phyloP scores from a whole-genome alignment of 2,329 filamentous ascomycete species.

The Diaporthe eres region DNA sequence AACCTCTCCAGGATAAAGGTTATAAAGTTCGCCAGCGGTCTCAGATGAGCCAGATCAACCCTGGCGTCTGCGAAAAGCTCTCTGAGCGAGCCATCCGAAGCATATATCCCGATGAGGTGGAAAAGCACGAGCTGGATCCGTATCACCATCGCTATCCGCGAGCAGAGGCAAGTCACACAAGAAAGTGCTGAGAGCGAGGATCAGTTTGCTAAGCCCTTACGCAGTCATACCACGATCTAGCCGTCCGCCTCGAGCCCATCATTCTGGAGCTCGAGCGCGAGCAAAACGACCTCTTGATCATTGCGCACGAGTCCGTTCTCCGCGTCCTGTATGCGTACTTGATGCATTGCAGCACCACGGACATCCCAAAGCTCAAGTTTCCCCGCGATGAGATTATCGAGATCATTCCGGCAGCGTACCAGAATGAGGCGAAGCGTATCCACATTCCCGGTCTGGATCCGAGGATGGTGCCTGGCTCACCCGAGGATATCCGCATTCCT shows the following conservation, averaged over 20 bases:
- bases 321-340: conserved; percentile 97
- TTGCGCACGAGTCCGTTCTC: conserved; percentile 97
- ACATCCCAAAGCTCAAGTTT: conserved; percentile 93
- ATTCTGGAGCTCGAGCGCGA: conserved; percentile 97
- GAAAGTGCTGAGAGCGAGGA: not conserved
- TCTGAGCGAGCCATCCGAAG: conserved; percentile 85
- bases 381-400: conserved; percentile 98
- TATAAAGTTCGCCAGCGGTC: conserved; percentile 92
- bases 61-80: conserved; percentile 95
- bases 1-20: conserved; percentile 82
- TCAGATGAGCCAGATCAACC: conserved; percentile 97
- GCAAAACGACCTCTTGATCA: conserved; percentile 97
- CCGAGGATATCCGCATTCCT: conserved; percentile 85
- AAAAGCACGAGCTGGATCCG: conserved; percentile 93
- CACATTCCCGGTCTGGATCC: conserved; percentile 80
- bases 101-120: conserved; percentile 90
- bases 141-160: conserved; percentile 97
- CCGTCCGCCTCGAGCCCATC: conserved; percentile 97
- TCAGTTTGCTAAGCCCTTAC: conserved; percentile 35
- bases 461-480: conserved; percentile 80
- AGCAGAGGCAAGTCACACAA: conserved; percentile 77
- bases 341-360: conserved; percentile 97
- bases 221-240: conserved; percentile 97
- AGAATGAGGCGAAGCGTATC: conserved; percentile 94
- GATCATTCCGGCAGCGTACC: conserved; percentile 97